phyloP scores from a whole-genome alignment of 345 rosid species.

The Durio zibethinus region DNA sequence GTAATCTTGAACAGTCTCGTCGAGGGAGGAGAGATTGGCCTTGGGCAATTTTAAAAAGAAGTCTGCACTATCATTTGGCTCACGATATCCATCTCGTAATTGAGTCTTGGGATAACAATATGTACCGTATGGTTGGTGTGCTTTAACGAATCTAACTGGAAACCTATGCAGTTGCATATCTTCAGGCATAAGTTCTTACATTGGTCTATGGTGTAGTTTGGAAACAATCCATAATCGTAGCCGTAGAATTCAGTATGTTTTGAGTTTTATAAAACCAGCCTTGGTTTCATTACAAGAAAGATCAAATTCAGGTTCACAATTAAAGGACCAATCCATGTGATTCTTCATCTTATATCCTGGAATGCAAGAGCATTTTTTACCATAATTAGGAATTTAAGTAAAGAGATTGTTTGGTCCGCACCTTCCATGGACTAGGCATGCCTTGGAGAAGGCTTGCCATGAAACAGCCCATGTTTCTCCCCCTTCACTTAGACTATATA shows the following conservation, averaged over 20 bases:
- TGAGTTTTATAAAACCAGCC: constrained; percentile 11
- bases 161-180: constrained; percentile 28
- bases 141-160: background rate
- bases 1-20: constrained; percentile 18
- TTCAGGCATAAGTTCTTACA: constrained; percentile 26
- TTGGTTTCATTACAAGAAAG: constrained; percentile 17
- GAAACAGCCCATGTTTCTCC: constrained; percentile 20
- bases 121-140: background rate
- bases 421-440: constrained; percentile 28
- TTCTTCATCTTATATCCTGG: constrained; percentile 28
- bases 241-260: constrained; percentile 34
- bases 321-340: constrained; percentile 19
- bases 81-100: constrained; percentile 19
- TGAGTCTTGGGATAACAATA: constrained; percentile 22
- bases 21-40: background rate
- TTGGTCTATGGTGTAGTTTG: constrained; percentile 6
- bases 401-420: constrained; percentile 34
- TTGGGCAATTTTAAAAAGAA: constrained; percentile 22
- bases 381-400: constrained; percentile 7
- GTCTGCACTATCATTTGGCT: background rate
- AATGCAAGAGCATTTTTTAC: constrained; percentile 27
- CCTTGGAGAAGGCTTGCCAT: constrained; percentile 19
- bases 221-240: constrained; percentile 1
- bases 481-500: constrained; percentile 17
- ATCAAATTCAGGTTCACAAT: constrained; percentile 24